These are phyloP conservation scores for Coemansia sp. DNA, from an alignment of 192 early-diverging fungal species.

Conservation along the genomic window DNA sequence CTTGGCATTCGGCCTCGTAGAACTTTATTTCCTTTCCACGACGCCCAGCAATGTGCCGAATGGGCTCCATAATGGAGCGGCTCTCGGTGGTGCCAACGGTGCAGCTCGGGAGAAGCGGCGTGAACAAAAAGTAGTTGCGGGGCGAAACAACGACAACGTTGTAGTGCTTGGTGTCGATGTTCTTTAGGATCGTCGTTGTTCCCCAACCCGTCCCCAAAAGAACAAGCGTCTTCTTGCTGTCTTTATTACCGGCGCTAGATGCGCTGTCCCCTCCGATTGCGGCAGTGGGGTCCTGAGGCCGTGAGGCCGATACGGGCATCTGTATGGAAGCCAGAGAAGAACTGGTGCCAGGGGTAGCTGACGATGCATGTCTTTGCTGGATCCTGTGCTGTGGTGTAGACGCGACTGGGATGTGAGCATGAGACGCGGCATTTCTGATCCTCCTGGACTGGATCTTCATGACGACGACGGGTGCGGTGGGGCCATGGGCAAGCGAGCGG, in stretches of 20 bases:
- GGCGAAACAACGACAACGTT: slow-evolving; percentile 79
- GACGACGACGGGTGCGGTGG: neutral
- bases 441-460: neutral
- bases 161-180: slow-evolving; percentile 65
- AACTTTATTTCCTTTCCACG: slow-evolving; percentile 77
- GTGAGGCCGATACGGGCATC: neutral
- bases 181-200: slow-evolving; percentile 72
- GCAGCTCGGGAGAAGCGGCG: slow-evolving; percentile 82
- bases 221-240: slow-evolving; percentile 44
- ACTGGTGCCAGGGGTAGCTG: neutral
- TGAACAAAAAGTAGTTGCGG: slow-evolving; percentile 85
- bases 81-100: slow-evolving; percentile 86
- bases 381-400: slow-evolving; percentile 2
- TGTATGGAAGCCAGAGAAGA: neutral
- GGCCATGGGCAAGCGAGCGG: neutral
- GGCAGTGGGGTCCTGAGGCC: neutral
- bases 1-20: slow-evolving; percentile 81
- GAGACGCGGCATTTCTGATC: neutral
- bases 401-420: neutral
- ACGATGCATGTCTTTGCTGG: slow-evolving; percentile 9
- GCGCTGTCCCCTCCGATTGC: neutral
- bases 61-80: slow-evolving; percentile 83
- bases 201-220: slow-evolving; percentile 57
- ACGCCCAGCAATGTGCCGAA: slow-evolving; percentile 74
- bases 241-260: neutral